Evolutionary conservation across 805 yeast species (phyloP).

Genomic region (Kodamaea restingae): DNA sequence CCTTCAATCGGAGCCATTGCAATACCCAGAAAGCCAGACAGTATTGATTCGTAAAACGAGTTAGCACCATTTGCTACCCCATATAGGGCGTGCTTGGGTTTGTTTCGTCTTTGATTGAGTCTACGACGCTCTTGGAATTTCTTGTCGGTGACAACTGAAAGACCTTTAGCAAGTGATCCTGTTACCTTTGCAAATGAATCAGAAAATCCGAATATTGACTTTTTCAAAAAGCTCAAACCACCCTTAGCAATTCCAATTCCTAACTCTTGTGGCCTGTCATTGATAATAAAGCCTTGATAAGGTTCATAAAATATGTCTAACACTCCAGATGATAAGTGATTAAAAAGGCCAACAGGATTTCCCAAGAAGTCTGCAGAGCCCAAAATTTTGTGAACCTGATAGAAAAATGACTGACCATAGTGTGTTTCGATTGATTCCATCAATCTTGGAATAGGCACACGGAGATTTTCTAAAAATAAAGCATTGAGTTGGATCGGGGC

Average conservation of each 20-base stretch:
- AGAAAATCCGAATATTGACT: conserved; percentile 90
- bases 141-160: conserved; percentile 84
- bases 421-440: conserved; percentile 71
- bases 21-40: conserved; percentile 86
- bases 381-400: conserved; percentile 84
- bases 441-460: conserved; percentile 78
- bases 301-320: conserved; percentile 97
- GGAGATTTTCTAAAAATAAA: conserved; percentile 77
- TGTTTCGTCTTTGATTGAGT: conserved; percentile 67
- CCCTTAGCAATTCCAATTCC: conserved; percentile 97
- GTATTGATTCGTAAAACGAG: conserved; percentile 78
- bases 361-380: conserved; percentile 97
- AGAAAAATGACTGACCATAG: conserved; percentile 87
- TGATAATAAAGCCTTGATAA: conserved; percentile 89
- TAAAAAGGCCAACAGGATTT: conserved; percentile 95
- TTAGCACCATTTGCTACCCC: conserved; percentile 85
- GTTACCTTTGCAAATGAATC: conserved; percentile 92
- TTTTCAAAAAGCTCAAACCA: conserved; percentile 87
- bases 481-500: conserved; percentile 93
- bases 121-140: conserved; percentile 81
- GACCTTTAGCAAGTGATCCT: conserved; percentile 91
- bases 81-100: conserved; percentile 78
- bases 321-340: conserved; percentile 89
- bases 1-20: conserved; percentile 92
- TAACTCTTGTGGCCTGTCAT: conserved; percentile 91